Base-by-base conservation (phyloP, 768 basidiomycete species). In the Collybiopsis confluens region DNA sequence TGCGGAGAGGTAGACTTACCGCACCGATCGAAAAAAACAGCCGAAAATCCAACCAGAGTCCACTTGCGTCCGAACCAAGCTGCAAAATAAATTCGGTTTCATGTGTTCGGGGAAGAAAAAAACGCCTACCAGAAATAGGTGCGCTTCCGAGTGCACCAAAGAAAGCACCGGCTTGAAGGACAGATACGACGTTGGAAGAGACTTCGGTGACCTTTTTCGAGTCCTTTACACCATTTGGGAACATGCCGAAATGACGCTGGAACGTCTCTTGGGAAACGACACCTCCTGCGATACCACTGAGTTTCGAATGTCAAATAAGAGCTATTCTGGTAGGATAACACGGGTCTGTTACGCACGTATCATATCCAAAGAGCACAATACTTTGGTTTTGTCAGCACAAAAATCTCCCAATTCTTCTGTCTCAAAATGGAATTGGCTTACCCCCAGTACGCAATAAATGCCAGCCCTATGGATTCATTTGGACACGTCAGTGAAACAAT, bases 151-250 rank as follows among this genome's bases (percentile, higher is more conserved):
- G 65, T 13, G 91, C 89, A 54, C 92, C 92, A 62, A 93, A 93
- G 77, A 93, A 92, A 1, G 90, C 89, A 10, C 90, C 90, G 3
- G 84, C 89, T 64, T 93, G 92, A 9, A 94, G 76, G 3, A 93
- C 88, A 2, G 92, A 90, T 16, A 94, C 92, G 40, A 95, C 85
- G 58, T 89, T 91, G 40, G 87, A 86, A 0, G 85, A 85, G n/a
- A 92, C 73, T 3, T 74, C 70, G 53, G 86, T 78, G 21, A 61
- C 60, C 50, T 65, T 67, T 45, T 57, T 57, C 20, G 63, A 61
- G 64, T 83, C 67, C 38, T 66, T 64, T 1, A 60, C 61, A 21
- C 81, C 81, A 51, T 79, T 65, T 1, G 70, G 49, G 33, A 77
- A 71, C 47, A 72, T 64, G 49, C 81, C 81, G 61, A 92, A 92